phyloP scores from a whole-genome alignment of 345 rosid genomes.

The Dipteronia dyeriana region DNA sequence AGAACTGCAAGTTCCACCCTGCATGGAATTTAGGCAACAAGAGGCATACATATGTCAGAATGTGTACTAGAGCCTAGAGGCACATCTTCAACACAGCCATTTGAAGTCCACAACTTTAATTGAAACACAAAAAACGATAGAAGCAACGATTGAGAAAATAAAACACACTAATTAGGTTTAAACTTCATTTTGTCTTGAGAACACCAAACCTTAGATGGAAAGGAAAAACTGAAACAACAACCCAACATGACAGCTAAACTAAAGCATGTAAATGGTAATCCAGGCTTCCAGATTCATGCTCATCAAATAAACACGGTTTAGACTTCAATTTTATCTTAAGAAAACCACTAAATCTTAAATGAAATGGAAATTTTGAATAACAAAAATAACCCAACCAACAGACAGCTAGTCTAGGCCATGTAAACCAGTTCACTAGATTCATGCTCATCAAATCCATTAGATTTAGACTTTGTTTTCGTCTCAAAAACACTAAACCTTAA shows the following conservation, averaged over 20 bases:
- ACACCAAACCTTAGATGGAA: not conserved
- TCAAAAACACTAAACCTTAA: not conserved
- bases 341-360: not conserved
- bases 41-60: not conserved
- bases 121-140: not conserved
- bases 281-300: too few relatives aligned
- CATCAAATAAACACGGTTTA: not conserved
- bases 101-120: not conserved
- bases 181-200: not conserved
- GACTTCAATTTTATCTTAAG: not conserved
- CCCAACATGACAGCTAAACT: not conserved
- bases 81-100: not conserved
- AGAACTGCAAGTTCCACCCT: not conserved
- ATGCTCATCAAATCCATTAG: not conserved
- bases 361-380: not conserved
- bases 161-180: not conserved
- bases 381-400: not conserved
- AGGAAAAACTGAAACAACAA: not conserved
- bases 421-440: not conserved
- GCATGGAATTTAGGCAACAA: not conserved
- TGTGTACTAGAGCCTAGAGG: not conserved
- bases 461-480: too few relatives aligned
- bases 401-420: not conserved
- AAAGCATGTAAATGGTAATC: not conserved
- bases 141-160: not conserved